A percentile compares a stretch with the other conserved stretches of the same genome.
These are phyloP conservation scores for Leptomonas seymouri DNA, from an alignment of 208 protist genomes.

Conservation along the genomic window DNA sequence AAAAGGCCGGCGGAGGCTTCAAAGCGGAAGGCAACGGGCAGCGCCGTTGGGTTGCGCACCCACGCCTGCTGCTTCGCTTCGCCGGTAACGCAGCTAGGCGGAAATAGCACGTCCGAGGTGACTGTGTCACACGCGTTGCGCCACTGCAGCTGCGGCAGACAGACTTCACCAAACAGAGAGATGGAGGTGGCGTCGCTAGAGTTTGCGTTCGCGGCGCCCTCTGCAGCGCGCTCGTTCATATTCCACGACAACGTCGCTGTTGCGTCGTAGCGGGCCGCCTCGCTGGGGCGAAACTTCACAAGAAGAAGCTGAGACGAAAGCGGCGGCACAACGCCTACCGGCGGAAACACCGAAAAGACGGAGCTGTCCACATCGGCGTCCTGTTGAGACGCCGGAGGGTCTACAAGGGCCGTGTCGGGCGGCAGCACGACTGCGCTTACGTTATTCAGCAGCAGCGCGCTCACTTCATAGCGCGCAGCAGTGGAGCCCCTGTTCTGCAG, in stretches of 20 bases:
- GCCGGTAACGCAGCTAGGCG: conserved; percentile 80
- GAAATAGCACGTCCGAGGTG: conserved; percentile 54
- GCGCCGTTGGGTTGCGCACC: conserved; percentile 80
- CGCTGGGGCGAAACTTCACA: conserved; percentile 58
- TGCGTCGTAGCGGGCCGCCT: conserved; percentile 51
- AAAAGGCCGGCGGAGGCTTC: conserved; percentile 45
- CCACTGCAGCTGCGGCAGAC: conserved; percentile 46
- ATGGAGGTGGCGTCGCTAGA: conserved; percentile 39
- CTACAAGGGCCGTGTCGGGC: conserved; percentile 2
- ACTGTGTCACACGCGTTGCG: conserved; percentile 31
- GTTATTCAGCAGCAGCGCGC: conserved; percentile 38
- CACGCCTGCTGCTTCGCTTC: conserved; percentile 41
- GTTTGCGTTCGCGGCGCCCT: neutral
- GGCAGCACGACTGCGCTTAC: conserved; percentile 50
- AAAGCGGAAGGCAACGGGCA: conserved; percentile 70
- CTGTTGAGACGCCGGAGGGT: conserved; percentile 5
- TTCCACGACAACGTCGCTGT: conserved; percentile 50
- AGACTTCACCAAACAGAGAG: conserved; percentile 59
- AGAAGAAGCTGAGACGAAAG: conserved; percentile 51
- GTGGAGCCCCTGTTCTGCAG: conserved; percentile 64
- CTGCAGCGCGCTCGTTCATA: conserved; percentile 24
- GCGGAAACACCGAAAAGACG: conserved; percentile 59
- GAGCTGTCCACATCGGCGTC: conserved; percentile 28
- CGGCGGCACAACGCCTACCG: conserved; percentile 58
- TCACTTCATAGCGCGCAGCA: conserved; percentile 53